Percentiles rank a stretch among this genome's conserved stretches.
Conservation (phyloP, 1,284 basidiomycete genomes). For the Pseudozyma tsukubaensis region DNA sequence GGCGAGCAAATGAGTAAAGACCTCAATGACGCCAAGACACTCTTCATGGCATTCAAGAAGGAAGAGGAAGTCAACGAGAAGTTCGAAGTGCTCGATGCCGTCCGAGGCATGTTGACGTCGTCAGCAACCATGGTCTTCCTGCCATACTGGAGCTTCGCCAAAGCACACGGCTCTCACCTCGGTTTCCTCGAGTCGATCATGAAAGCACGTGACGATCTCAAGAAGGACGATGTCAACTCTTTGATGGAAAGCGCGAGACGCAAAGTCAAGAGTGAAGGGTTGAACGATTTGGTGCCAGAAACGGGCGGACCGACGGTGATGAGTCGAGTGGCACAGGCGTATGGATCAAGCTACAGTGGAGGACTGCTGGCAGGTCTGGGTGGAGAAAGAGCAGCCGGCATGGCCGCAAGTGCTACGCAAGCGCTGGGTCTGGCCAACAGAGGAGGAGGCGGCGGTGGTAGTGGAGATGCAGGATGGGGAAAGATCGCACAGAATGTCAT, state of each 20-base stretch:
- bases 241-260: conserved; percentile 94
- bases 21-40: conserved; percentile 79
- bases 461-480: background rate
- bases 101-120: conserved; percentile 83
- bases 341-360: conserved; percentile 36
- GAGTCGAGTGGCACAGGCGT: conserved; percentile 57
- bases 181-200: conserved; percentile 89
- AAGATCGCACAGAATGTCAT: conserved; percentile 1
- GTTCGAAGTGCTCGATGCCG: conserved; percentile 85
- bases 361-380: conserved; percentile 41
- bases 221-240: conserved; percentile 84
- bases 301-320: conserved; percentile 60
- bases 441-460: background rate
- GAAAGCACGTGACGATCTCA: conserved; percentile 89
- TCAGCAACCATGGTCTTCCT: conserved; percentile 93
- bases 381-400: conserved; percentile 32
- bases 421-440: conserved; percentile 19
- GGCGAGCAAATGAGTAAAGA: conserved; percentile 85
- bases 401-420: conserved; percentile 40
- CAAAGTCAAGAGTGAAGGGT: conserved; percentile 76
- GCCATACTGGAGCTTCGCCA: conserved; percentile 92
- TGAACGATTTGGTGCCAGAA: conserved; percentile 61
- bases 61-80: conserved; percentile 82
- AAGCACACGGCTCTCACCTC: conserved; percentile 91
- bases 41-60: conserved; percentile 84